Conservation (phyloP, 2,329 filamentous ascomycete genomes). For the Epichloe scottii region DNA sequence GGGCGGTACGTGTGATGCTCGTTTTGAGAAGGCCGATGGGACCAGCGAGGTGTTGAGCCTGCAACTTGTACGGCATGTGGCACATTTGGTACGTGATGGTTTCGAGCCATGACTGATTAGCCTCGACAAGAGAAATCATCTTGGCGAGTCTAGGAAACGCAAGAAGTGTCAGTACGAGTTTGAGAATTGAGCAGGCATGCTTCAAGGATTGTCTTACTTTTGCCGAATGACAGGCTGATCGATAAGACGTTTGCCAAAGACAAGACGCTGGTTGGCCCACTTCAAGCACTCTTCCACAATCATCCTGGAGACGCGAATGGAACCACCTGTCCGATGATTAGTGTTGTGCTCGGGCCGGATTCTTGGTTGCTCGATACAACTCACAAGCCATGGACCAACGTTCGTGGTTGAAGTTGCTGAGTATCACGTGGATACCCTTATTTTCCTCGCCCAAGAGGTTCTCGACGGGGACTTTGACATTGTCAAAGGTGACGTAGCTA, state of each 20-base stretch:
- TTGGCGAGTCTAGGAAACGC: conserved; percentile 52
- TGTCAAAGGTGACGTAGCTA: conserved; percentile 69
- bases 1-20: conserved; percentile 60
- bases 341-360: conserved; percentile 2
- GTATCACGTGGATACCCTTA: conserved; percentile 73
- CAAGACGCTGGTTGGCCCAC: conserved; percentile 76
- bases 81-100: conserved; percentile 80
- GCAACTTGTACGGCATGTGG: conserved; percentile 68
- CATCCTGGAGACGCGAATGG: conserved; percentile 51
- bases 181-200: conserved; percentile 3
- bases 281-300: conserved; percentile 77
- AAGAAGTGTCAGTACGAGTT: not conserved
- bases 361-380: conserved; percentile 10
- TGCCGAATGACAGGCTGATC: conserved; percentile 73
- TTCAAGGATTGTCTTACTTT: conserved; percentile 40
- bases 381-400: conserved; percentile 62
- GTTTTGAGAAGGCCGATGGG: conserved; percentile 77
- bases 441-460: conserved; percentile 72
- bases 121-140: conserved; percentile 73
- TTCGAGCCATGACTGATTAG: conserved; percentile 79
- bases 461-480: conserved; percentile 71
- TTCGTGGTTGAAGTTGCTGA: conserved; percentile 85
- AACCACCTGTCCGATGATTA: conserved; percentile 27
- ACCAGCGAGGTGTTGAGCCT: conserved; percentile 62
- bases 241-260: conserved; percentile 72